Conservation (phyloP, 768 basidiomycete species). For the Hericium erinaceus region DNA sequence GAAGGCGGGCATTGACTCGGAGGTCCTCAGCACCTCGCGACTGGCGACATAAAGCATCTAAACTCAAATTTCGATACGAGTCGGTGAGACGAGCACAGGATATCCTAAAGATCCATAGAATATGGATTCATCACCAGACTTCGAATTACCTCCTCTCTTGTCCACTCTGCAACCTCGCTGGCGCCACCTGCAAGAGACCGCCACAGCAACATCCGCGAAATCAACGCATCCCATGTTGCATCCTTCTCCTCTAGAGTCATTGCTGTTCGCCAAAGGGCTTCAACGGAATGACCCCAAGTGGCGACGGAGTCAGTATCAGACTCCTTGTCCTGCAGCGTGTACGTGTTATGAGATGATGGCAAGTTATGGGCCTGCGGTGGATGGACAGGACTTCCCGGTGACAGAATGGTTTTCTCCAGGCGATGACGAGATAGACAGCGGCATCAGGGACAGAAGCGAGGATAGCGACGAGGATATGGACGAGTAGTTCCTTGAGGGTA, state of each 20-base stretch:
- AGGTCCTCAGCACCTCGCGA: too few species aligned
- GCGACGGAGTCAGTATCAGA: slow-evolving; percentile 18
- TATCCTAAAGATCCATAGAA: neutral
- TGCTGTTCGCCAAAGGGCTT: slow-evolving; percentile 46
- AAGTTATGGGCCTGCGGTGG: neutral
- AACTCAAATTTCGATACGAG: too few species aligned
- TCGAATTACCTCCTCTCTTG: slow-evolving; percentile 29
- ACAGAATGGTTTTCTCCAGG: slow-evolving; percentile 2
- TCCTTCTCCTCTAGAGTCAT: slow-evolving; percentile 30
- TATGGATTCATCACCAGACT: slow-evolving; percentile 6
- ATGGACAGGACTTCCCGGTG: neutral
- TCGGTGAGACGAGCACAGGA: too few species aligned
- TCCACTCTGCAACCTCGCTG: slow-evolving; percentile 44
- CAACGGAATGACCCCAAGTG: slow-evolving; percentile 43
- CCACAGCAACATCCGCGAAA: slow-evolving; percentile 48
- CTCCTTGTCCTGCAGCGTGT: slow-evolving; percentile 22
- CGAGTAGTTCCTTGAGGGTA: neutral
- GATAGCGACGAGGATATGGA: too few species aligned
- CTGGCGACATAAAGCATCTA: too few species aligned
- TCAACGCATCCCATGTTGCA: slow-evolving; percentile 42
- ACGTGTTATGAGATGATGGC: slow-evolving; percentile 7
- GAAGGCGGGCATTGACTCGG: too few species aligned
- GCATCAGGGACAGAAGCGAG: too few species aligned
- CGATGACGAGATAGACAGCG: too few species aligned
- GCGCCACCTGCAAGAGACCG: slow-evolving; percentile 30